These are phyloP conservation scores for Chlorella sp. DNA, from an alignment of 139 green algal species.

Conservation along the genomic window DNA sequence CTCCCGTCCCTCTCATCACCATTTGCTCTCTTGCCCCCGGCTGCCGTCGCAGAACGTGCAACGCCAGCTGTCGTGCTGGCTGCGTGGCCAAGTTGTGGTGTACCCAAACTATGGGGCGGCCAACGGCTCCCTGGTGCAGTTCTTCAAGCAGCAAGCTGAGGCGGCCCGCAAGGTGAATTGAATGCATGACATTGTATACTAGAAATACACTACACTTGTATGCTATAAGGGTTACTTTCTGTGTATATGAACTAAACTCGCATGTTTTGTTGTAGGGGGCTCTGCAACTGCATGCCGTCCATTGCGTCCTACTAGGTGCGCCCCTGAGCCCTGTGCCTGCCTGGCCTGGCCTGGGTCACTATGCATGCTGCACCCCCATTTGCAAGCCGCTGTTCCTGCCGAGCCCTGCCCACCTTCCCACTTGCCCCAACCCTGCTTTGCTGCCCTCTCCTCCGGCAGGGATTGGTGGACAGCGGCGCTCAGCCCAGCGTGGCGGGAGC, in stretches of 20 bases:
- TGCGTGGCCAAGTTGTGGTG: conserved; percentile 65
- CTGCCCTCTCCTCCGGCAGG: background rate
- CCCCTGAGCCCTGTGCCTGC: no score
- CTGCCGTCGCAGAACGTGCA: conserved; percentile 33
- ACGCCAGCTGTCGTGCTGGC: conserved; percentile 79
- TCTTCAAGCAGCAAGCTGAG: conserved; percentile 77
- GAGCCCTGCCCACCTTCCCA: background rate
- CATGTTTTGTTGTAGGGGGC: no score
- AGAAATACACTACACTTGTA: no score
- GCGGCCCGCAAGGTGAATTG: background rate
- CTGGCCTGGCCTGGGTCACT: no score
- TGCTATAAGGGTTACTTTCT: no score
- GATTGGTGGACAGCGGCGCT: conserved; percentile 23
- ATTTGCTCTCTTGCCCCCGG: background rate
- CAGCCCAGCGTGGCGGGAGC: background rate
- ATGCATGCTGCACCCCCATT: background rate
- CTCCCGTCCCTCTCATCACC: conserved; percentile 55
- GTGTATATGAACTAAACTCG: no score
- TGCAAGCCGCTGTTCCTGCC: background rate
- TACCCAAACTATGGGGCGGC: conserved; percentile 76
- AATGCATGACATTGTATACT: background rate
- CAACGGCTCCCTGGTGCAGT: conserved; percentile 72
- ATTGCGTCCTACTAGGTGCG: no score
- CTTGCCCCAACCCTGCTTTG: background rate
- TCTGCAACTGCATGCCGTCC: no score